Evolutionary conservation across 306 rosid genomes (phyloP).

Genomic region (Pyrus communis): DNA sequence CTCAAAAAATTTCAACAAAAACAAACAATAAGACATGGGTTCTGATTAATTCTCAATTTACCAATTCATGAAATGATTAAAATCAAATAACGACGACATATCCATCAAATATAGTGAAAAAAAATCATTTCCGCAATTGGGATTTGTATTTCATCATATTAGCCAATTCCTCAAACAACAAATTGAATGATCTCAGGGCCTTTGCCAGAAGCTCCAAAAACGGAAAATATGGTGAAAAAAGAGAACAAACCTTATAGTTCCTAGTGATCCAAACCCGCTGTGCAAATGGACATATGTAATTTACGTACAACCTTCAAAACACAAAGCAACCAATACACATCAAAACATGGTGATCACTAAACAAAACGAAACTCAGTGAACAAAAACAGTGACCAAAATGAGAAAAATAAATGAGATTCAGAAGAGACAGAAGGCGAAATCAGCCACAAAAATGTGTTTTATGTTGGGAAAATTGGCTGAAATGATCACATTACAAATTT

Average conservation of each 20-base stretch:
- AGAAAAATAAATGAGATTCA: not conserved
- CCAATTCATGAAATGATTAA: not conserved
- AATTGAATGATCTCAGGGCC: not conserved
- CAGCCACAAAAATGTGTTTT: not conserved
- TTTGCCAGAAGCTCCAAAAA: not conserved
- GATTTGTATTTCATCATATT: not conserved
- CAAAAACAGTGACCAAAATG: not conserved
- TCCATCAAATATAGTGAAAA: too few species aligned
- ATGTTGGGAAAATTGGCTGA: too few species aligned
- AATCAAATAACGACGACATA: too few species aligned
- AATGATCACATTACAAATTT: not conserved
- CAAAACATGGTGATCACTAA: not conserved
- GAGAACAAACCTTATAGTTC: constrained; percentile 56
- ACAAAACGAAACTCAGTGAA: not conserved
- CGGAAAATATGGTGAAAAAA: not conserved
- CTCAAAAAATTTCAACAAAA: constrained; percentile 1
- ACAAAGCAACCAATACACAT: not conserved
- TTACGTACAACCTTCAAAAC: constrained; percentile 48
- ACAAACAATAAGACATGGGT: not conserved
- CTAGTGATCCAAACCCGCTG: constrained; percentile 84
- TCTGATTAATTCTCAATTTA: not conserved
- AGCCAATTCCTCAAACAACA: not conserved
- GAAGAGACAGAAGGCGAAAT: not conserved
- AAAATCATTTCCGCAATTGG: not conserved
- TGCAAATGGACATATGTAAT: constrained; percentile 60